phyloP scores from a whole-genome alignment of 2,329 filamentous ascomycete species.

The Sarocladium oryzae region DNA sequence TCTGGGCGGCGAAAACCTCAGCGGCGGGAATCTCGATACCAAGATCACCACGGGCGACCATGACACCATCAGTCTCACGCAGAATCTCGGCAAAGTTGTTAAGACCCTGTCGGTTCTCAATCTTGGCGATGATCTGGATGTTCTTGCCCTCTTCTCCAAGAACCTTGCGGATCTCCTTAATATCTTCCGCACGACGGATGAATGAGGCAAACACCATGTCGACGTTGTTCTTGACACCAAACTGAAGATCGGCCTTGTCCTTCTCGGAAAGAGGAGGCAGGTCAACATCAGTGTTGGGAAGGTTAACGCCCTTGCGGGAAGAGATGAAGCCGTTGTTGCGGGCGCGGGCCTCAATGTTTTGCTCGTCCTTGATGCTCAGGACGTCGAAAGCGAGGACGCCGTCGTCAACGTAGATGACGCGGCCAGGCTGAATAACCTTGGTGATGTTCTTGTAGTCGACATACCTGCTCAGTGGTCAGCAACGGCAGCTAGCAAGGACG shows the following conservation, averaged over 20 bases:
- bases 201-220: constrained; percentile 99
- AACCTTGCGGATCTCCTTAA: constrained; percentile 84
- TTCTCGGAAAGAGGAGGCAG: constrained; percentile 96
- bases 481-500: constrained; percentile 1
- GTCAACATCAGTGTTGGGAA: constrained; percentile 97
- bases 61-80: constrained; percentile 93
- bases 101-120: constrained; percentile 98
- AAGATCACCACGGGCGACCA: constrained; percentile 93
- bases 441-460: constrained; percentile 99
- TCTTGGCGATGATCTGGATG: constrained; percentile 99
- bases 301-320: constrained; percentile 98
- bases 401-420: constrained; percentile 96
- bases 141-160: constrained; percentile 88
- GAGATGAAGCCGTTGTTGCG: constrained; percentile 99
- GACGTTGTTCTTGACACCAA: constrained; percentile 97
- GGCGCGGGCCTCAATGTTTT: constrained; percentile 80
- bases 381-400: constrained; percentile 97
- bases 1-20: constrained; percentile 98
- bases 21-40: constrained; percentile 98
- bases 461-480: constrained; percentile 51
- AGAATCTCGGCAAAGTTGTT: constrained; percentile 99
- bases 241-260: constrained; percentile 88
- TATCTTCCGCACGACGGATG: constrained; percentile 90
- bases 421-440: constrained; percentile 87
- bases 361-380: constrained; percentile 75